Evolutionary conservation across 179 eudicot genomes (phyloP).

Genomic region (Gypsophila paniculata): DNA sequence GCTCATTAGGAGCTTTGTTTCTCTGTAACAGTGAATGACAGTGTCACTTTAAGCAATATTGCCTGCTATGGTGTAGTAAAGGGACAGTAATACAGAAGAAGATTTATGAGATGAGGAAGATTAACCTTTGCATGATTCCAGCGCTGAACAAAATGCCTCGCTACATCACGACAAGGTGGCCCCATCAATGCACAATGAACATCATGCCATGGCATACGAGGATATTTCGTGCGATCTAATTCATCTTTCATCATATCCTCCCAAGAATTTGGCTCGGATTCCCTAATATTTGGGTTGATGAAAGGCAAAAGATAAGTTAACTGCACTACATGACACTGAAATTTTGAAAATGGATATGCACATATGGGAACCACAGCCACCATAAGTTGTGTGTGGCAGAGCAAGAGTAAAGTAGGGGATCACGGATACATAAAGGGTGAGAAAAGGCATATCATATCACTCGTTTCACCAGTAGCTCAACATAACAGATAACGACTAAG

Average conservation of each 20-base stretch:
- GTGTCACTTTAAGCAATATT: constrained; percentile 13
- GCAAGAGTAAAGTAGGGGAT: neutral
- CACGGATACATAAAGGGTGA: neutral
- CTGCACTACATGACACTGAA: neutral
- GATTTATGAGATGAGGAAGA: constrained; percentile 12
- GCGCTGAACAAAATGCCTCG: constrained; percentile 94
- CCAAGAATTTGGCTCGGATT: constrained; percentile 96
- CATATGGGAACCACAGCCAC: constrained; percentile 9
- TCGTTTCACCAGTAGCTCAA: neutral
- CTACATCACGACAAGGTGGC: constrained; percentile 96
- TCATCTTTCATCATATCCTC: constrained; percentile 97
- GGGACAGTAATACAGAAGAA: constrained; percentile 10
- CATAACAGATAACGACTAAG: neutral
- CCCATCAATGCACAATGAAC: constrained; percentile 98
- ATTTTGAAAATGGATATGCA: neutral
- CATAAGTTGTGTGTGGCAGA: neutral
- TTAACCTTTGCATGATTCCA: constrained; percentile 97
- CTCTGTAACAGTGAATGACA: constrained; percentile 46
- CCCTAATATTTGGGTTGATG: constrained; percentile 36
- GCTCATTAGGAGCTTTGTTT: constrained; percentile 90
- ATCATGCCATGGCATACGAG: constrained; percentile 99
- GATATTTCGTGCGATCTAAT: constrained; percentile 68
- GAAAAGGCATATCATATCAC: neutral
- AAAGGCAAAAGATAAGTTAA: constrained; percentile 10
- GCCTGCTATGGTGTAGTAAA: constrained; percentile 5